Base-by-base conservation (phyloP, 164 flowering plant genomes). In the Euptelea pleiosperma region DNA sequence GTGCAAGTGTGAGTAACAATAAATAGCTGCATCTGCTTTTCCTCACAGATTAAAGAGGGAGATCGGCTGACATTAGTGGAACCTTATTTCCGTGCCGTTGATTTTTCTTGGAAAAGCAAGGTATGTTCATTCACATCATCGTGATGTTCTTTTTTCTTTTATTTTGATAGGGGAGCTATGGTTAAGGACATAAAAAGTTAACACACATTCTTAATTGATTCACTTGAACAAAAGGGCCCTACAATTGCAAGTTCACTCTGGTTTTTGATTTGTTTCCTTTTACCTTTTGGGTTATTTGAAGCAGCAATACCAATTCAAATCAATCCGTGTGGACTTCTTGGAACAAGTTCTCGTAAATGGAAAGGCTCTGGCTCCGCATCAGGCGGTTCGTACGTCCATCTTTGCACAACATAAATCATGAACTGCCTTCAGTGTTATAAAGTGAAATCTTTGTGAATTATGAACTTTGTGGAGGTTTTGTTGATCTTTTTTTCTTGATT, bases 271-370 rank as follows among this genome's bases (percentile, higher is more conserved):
- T 21, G 66, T 16, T 7, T 42, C 28, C 37, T 31, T 61, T 35
- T 26, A 19, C 39, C 11, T 62, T 19, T 53, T 18, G 29, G 36
- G 3, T 52, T 4, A 1, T 34, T 18, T 33, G n/a, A 55, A 50
- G 19, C 85, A 90, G 97, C 14, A 1, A 47, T 87, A 91, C 69
- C 51, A 73, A 31, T 91, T 87, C 79, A 82, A 76, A 60, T 84
- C 91, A 24, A 70, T 87, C 24, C 91, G 96, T 11, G 91, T 83
- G 63, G 96, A 91, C 58, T 84, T 86, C 74, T 34, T 75, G 48
- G 82, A 84, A 62, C 97, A 91, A 79, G 37, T 87, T 57, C 73
- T 82, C 1, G 84, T 87, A 64, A 91, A 91, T 65, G 97, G 91
- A 42, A 81, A 79, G 67, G 60, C 76, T 30, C 59, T 75, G 25